A percentile compares a stretch with the other conserved stretches of the same genome.
Evolutionary conservation across 306 rosid genomes (phyloP).

Genomic region (Acacia acuminata): DNA sequence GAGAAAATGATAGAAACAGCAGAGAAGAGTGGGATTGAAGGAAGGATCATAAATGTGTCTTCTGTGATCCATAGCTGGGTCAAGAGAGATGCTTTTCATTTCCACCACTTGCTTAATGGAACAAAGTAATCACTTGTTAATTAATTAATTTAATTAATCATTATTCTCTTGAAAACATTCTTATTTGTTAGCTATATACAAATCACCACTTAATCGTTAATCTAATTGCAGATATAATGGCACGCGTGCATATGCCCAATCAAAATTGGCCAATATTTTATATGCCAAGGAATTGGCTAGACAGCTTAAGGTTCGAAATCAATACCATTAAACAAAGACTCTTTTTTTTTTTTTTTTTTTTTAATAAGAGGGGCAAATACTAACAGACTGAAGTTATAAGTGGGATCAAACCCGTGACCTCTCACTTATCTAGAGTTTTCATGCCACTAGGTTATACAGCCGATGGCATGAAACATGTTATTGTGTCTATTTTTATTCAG

Average conservation of each 20-base stretch:
- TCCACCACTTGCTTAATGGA: slow-evolving; percentile 68
- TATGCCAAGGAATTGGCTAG: slow-evolving; percentile 83
- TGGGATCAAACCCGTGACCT: too few species aligned
- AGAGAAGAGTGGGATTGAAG: slow-evolving; percentile 65
- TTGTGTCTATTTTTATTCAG: too few species aligned
- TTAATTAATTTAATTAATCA: background rate
- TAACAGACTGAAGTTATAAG: too few species aligned
- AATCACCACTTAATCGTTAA: background rate
- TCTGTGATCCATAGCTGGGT: slow-evolving; percentile 95
- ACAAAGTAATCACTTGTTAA: slow-evolving; percentile 47
- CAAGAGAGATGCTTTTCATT: slow-evolving; percentile 64
- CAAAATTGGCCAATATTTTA: slow-evolving; percentile 85
- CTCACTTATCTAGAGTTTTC: too few species aligned
- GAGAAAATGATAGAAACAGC: slow-evolving; percentile 91
- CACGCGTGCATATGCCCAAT: slow-evolving; percentile 80
- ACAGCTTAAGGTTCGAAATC: slow-evolving; percentile 65
- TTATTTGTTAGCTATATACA: background rate
- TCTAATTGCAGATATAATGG: slow-evolving; percentile 77
- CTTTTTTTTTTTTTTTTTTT: background rate
- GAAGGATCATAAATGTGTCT: slow-evolving; percentile 88
- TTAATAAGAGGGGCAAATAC: too few species aligned
- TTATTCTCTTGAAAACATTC: slow-evolving; percentile 1
- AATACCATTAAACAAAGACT: background rate
- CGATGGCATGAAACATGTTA: too few species aligned
- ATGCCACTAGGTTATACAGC: too few species aligned